These are phyloP conservation scores for Venturia pyrina DNA, from an alignment of 2,329 filamentous ascomycete genomes.

Conservation along the genomic window DNA sequence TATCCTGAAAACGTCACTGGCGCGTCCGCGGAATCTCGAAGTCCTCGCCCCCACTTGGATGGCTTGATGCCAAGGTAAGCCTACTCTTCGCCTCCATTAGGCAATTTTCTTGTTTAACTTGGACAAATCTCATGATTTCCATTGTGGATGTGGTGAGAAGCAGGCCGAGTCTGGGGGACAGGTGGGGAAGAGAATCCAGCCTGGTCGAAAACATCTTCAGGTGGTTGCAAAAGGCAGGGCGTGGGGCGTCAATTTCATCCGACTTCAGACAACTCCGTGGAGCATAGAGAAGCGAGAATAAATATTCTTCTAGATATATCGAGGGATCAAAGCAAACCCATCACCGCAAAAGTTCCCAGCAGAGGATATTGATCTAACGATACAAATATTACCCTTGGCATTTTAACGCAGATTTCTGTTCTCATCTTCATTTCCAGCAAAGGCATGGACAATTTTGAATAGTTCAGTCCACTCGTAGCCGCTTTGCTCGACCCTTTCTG, in stretches of 20 bases:
- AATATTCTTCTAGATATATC: background rate
- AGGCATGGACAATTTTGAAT: background rate
- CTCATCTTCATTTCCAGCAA: background rate
- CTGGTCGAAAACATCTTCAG: too few relatives aligned
- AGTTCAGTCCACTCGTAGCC: background rate
- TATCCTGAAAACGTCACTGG: background rate
- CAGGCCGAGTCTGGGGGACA: too few relatives aligned
- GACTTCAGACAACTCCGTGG: too few relatives aligned
- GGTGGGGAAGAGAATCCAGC: too few relatives aligned
- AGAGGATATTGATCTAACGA: background rate
- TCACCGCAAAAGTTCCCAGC: background rate
- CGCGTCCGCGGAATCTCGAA: background rate
- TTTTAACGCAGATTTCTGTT: background rate
- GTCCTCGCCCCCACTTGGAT: background rate
- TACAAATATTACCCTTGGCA: background rate
- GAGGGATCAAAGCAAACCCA: background rate
- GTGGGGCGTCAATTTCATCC: too few relatives aligned
- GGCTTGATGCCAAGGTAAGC: background rate
- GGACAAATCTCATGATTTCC: background rate
- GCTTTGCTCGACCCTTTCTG: background rate
- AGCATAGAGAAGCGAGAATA: too few relatives aligned
- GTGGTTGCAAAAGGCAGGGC: too few relatives aligned
- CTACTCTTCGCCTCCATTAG: background rate
- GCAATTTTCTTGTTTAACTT: background rate
- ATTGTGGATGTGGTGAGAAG: background rate